phyloP scores from a whole-genome alignment of 2,329 filamentous ascomycete species.

The Sporothrix sp. region DNA sequence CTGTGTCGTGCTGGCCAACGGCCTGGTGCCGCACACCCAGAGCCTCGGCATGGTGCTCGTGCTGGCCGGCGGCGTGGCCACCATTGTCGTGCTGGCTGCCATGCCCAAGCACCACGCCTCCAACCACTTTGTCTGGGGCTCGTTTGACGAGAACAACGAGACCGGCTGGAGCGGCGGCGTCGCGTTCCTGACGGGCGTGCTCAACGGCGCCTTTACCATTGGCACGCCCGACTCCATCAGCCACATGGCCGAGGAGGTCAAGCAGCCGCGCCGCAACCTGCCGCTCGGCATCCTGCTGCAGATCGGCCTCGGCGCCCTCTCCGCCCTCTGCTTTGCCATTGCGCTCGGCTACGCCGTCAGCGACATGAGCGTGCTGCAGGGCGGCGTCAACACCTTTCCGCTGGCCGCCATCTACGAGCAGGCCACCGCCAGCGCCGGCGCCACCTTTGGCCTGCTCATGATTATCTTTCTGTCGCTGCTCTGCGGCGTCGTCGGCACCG shows the following conservation, averaged over 20 bases:
- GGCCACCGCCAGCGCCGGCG: constrained; percentile 40
- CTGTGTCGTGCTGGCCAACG: constrained; percentile 48
- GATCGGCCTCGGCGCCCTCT: constrained; percentile 35
- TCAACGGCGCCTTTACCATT: constrained; percentile 58
- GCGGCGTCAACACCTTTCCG: constrained; percentile 44
- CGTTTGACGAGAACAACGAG: constrained; percentile 36
- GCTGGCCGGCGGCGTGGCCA: constrained; percentile 40
- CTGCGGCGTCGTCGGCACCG: constrained; percentile 37
- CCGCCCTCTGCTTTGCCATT: constrained; percentile 44
- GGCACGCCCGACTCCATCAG: constrained; percentile 53
- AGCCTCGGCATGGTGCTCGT: constrained; percentile 46
- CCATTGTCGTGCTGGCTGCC: constrained; percentile 40
- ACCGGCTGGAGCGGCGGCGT: constrained; percentile 49
- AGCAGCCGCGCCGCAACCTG: constrained; percentile 34
- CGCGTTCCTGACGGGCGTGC: constrained; percentile 55
- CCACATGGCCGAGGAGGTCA: constrained; percentile 53
- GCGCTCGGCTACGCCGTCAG: constrained; percentile 45
- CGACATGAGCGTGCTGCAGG: constrained; percentile 43
- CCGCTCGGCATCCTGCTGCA: constrained; percentile 43
- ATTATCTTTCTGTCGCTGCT: constrained; percentile 43
- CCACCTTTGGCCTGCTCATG: constrained; percentile 47
- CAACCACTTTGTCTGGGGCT: constrained; percentile 44
- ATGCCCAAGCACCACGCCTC: constrained; percentile 45
- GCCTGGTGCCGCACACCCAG: constrained; percentile 43
- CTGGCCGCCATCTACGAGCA: constrained; percentile 54